Percentiles rank a stretch among this genome's conserved stretches.
Evolutionary conservation across 495 filamentous ascomycete species (phyloP).

Genomic region (Darksidea phi): DNA sequence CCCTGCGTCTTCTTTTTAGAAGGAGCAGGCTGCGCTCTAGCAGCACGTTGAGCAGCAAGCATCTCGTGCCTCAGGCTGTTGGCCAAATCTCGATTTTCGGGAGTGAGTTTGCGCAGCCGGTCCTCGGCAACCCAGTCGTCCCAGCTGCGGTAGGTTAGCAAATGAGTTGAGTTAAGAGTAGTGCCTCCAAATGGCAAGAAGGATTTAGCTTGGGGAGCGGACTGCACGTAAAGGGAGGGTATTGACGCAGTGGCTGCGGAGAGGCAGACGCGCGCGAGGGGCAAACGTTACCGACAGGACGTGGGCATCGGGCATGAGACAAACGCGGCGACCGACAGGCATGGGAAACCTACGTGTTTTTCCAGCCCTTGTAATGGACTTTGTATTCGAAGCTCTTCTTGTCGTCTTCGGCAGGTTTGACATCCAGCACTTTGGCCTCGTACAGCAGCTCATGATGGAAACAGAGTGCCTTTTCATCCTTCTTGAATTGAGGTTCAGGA

Average conservation of each 20-base stretch:
- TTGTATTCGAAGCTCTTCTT: conserved; percentile 80
- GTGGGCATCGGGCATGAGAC: conserved; percentile 1
- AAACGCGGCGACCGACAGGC: conserved; percentile 15
- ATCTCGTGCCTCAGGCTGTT: conserved; percentile 60
- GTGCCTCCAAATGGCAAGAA: background rate
- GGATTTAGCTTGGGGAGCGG: background rate
- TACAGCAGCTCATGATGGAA: conserved; percentile 97
- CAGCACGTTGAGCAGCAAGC: conserved; percentile 50
- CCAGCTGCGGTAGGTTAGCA: conserved; percentile 58
- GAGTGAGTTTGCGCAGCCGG: conserved; percentile 87
- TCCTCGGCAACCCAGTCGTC: conserved; percentile 98
- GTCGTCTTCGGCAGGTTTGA: conserved; percentile 59
- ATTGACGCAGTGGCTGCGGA: background rate
- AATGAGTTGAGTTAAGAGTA: background rate
- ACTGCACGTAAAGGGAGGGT: background rate
- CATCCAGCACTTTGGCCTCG: conserved; percentile 90
- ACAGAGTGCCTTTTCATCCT: conserved; percentile 92
- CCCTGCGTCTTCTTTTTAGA: conserved; percentile 60
- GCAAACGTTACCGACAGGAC: background rate
- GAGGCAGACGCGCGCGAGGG: background rate
- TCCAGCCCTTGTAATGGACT: conserved; percentile 99
- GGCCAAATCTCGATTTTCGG: conserved; percentile 90
- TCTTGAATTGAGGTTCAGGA: conserved; percentile 62
- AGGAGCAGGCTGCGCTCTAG: conserved; percentile 37
- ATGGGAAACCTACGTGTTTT: conserved; percentile 71